Conservation (phyloP, 1,284 basidiomycete species). For the Cutaneotrichosporon daszewskae region DNA sequence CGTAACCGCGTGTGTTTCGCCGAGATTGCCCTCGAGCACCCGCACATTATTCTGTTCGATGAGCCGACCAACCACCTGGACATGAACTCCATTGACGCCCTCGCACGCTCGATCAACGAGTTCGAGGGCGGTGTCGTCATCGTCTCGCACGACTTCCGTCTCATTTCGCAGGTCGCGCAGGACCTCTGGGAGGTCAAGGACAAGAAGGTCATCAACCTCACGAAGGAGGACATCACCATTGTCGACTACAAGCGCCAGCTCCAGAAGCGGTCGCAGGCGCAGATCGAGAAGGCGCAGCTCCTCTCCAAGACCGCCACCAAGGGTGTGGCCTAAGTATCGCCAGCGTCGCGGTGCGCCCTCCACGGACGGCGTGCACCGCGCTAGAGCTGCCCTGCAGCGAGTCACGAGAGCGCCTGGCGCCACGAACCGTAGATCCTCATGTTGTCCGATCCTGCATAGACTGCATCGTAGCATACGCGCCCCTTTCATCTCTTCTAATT, state of each 20-base stretch:
- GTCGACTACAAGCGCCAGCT: conserved; percentile 74
- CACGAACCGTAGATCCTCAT: too few relatives aligned
- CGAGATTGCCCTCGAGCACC: conserved; percentile 77
- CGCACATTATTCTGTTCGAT: conserved; percentile 77
- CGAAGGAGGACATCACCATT: conserved; percentile 80
- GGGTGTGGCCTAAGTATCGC: conserved; percentile 46
- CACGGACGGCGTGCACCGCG: too few relatives aligned
- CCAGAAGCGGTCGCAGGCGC: conserved; percentile 47
- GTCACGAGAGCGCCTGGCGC: too few relatives aligned
- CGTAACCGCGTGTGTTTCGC: conserved; percentile 68
- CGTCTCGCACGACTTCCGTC: conserved; percentile 94
- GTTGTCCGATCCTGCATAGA: too few relatives aligned
- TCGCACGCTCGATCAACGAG: conserved; percentile 90
- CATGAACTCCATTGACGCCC: conserved; percentile 81
- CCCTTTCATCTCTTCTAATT: too few relatives aligned
- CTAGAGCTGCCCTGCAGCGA: too few relatives aligned
- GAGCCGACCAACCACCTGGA: conserved; percentile 57
- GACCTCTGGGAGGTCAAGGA: conserved; percentile 98
- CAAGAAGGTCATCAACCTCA: conserved; percentile 87
- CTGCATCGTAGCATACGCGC: too few relatives aligned
- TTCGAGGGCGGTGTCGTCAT: conserved; percentile 97
- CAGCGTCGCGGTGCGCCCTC: too few relatives aligned
- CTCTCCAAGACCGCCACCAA: conserved; percentile 65
- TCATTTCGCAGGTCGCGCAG: conserved; percentile 91
- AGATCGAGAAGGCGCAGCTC: conserved; percentile 86